Percentiles rank a stretch among this genome's conserved stretches.
Evolutionary conservation across 2,329 filamentous ascomycete species (phyloP).

Genomic region (Parafenestella ontariensis): DNA sequence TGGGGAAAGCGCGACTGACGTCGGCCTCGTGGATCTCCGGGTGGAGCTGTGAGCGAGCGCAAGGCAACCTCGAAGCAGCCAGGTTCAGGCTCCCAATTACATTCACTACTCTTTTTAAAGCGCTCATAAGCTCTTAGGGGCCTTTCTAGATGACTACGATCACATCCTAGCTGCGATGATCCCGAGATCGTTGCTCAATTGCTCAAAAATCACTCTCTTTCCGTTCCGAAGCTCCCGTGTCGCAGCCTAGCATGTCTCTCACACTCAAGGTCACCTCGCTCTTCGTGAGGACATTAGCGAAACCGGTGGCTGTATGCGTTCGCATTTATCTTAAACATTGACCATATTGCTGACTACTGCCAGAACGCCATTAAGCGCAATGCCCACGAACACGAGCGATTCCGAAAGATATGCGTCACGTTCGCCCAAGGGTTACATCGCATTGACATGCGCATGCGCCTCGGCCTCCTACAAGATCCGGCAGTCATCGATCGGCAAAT

Average conservation of each 20-base stretch:
- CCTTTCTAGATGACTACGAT: background rate
- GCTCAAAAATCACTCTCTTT: background rate
- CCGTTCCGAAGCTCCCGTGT: conserved; percentile 7
- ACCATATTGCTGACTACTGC: conserved; percentile 3
- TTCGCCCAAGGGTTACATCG: conserved; percentile 70
- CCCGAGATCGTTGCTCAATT: conserved; percentile 8
- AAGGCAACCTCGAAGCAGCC: conserved; percentile 29
- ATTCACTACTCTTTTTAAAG: conserved; percentile 1
- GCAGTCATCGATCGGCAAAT: conserved; percentile 62
- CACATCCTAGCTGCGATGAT: background rate
- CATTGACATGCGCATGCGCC: conserved; percentile 71
- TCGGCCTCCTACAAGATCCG: conserved; percentile 69
- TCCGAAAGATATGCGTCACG: conserved; percentile 66
- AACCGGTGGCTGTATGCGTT: conserved; percentile 68
- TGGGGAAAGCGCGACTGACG: conserved; percentile 10
- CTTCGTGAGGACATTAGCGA: conserved; percentile 69
- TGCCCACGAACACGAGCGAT: conserved; percentile 72
- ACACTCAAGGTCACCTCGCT: conserved; percentile 72
- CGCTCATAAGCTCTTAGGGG: background rate
- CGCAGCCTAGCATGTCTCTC: conserved; percentile 61
- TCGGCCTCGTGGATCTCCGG: conserved; percentile 25
- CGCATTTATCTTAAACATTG: no score
- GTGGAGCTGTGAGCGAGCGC: conserved; percentile 22
- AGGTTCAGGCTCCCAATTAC: conserved; percentile 3
- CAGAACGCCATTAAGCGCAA: conserved; percentile 73